phyloP scores from a whole-genome alignment of 2,329 filamentous ascomycete genomes.

The Monosporascus sp. region DNA sequence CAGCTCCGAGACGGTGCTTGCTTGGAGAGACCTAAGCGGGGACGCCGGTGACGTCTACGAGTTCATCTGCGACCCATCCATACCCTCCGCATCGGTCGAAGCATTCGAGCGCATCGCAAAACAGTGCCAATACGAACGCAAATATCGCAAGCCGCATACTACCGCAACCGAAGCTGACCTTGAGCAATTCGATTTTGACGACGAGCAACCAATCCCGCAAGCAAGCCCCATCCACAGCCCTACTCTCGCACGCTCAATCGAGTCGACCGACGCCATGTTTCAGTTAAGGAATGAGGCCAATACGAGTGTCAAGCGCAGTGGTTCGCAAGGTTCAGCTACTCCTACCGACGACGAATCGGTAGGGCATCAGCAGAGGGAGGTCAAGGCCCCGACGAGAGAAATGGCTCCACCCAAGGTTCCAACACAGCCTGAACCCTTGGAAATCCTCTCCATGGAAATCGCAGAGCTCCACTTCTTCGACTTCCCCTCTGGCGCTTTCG shows the following conservation, averaged over 20 bases:
- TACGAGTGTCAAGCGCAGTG: conserved; percentile 39
- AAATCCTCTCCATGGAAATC: conserved; percentile 67
- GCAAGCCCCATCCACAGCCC: conserved; percentile 59
- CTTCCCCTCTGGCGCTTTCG: conserved; percentile 78
- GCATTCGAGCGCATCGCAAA: conserved; percentile 78
- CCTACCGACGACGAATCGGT: conserved; percentile 26
- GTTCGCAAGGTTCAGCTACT: conserved; percentile 7
- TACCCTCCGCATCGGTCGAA: conserved; percentile 64
- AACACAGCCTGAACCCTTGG: conserved; percentile 62
- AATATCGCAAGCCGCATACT: conserved; percentile 75
- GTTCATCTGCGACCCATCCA: conserved; percentile 82
- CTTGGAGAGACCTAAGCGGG: conserved; percentile 91
- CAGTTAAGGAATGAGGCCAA: conserved; percentile 43
- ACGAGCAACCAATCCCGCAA: conserved; percentile 57
- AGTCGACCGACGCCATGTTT: conserved; percentile 53
- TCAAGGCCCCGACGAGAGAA: conserved; percentile 13
- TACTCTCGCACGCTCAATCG: conserved; percentile 46
- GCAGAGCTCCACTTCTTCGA: conserved; percentile 94
- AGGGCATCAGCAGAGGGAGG: conserved; percentile 23
- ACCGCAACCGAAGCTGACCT: conserved; percentile 79
- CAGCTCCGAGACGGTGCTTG: conserved; percentile 77
- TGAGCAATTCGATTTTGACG: conserved; percentile 71
- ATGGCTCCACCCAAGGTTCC: conserved; percentile 46
- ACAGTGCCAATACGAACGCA: conserved; percentile 97
- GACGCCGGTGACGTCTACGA: conserved; percentile 95